Base-by-base conservation (phyloP, 345 rosid species). In the Populus pruinosa region DNA sequence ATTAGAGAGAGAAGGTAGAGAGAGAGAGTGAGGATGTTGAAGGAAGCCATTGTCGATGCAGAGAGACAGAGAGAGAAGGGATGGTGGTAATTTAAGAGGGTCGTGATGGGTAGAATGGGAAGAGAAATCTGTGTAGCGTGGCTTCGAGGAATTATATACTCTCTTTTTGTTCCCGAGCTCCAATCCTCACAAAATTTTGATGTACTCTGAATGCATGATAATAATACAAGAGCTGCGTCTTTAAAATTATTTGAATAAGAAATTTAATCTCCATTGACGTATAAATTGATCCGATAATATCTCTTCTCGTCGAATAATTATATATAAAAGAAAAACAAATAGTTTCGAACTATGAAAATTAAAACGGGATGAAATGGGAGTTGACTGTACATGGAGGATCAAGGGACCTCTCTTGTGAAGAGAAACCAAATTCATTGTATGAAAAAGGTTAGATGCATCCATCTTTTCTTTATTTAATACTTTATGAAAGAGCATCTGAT, bases 1-100 rank as follows among this genome's bases (percentile, higher is more conserved):
- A 75, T 27, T 56, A 81, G 72, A 62, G 71, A 50, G 71, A 90
- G 50, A 36, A 77, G 69, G 70, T 35, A 53, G 36, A 78, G 71
- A 47, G 70, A 79, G 65, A 79, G 53, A 12, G 71, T 16, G 39
- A 39, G 17, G 31, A 17, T 18, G 33, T 44, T 4, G 50, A 41
- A 36, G 76, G n/a, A 33, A 35, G 71, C 80, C 80, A 78, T 71
- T 16, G 80, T 71, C 49, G 63, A 70, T 44, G 55, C 20, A 59
- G 29, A 8, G 62, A 56, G 63, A 56, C 27, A 56, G 63, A 2
- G 1, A n/a, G 14, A 25, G 4, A 59, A 41, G 13, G 13, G 13
- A 9, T 41, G 14, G 63, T 59, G 14, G 63, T 59, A 9, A n/a
- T n/a, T 59, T n/a, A 10, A 59, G 63, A 59, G 5, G 63, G 63